phyloP scores from a whole-genome alignment of 208 protist genomes.

The Leishmania mexicana region DNA sequence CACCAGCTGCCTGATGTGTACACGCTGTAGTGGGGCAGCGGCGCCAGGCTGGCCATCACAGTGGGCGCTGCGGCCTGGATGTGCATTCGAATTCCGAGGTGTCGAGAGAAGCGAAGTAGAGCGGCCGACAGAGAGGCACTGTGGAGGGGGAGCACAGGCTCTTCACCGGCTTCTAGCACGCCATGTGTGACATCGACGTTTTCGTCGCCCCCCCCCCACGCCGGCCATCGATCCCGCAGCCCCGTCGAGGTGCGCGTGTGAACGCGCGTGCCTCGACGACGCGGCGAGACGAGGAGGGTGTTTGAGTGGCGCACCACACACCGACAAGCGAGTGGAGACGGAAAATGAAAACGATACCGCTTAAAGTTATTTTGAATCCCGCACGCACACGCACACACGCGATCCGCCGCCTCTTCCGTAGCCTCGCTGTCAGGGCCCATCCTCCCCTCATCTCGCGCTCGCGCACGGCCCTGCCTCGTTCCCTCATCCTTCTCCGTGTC shows the following conservation, averaged over 20 bases:
- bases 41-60: not conserved
- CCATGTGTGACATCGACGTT: not conserved
- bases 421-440: not conserved
- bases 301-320: not conserved
- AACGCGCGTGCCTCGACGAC: not conserved
- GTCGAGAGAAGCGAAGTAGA: not conserved
- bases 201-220: too few relatives aligned
- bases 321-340: not conserved
- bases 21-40: constrained; percentile 36
- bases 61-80: too few relatives aligned
- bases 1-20: constrained; percentile 85
- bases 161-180: not conserved
- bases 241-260: not conserved
- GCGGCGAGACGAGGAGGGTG: not conserved
- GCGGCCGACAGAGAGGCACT: not conserved
- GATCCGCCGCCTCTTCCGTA: not conserved
- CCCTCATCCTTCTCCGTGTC: not conserved
- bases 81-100: not conserved
- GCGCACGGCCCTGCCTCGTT: not conserved
- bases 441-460: too few relatives aligned
- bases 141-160: not conserved
- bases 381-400: not conserved
- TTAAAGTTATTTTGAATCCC: not conserved
- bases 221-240: not conserved
- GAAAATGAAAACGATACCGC: too few relatives aligned